Base-by-base conservation (phyloP, 352 stramenopile genomes). In the Phytophthora ohioensis region DNA sequence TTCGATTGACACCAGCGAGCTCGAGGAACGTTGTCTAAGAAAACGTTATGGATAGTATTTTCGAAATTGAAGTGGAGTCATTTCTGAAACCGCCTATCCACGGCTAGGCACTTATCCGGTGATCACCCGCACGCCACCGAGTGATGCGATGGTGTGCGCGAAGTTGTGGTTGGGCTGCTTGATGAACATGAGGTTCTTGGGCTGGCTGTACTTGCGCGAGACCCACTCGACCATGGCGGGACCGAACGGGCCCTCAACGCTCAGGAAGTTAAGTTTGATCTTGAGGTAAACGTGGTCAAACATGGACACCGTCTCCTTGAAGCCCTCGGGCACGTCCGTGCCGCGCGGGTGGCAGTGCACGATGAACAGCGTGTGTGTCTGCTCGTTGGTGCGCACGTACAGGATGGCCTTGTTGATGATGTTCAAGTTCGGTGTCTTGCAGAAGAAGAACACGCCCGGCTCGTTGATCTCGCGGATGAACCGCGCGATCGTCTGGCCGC, bases 171-270 rank as follows among this genome's bases (percentile, higher is more conserved):
- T 97, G n/a, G 94, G 93, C 79, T 97, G 95, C 75, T 96, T 97
- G 81, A 98, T 98, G 76, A 98, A 98, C 91, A 98, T 98, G 76
- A 97, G 93, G 80, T 98, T 98, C 80, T 97, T 96, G 38, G 89
- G 88, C 72, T 98, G 91, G 52, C 80, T 78, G 69, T 98, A 94
- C 73, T 95, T 90, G 73, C 82, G 80, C 42, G 85, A 88, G 64
- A 98, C 66, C 90, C 93, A 98, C 81, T 98, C 94, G 53, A 98
- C 93, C 73, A 97, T 88, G 17, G 89, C 88, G 2, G 94, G 92
- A 5, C 93, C 91, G 56, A 97, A 97, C 42, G 80, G 71, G 32
- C 87, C 89, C 53, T 97, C 86, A 7, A 98, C 86, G 41, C 83
- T 88, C 31, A 98, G 57, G 57, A 98, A 94, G 61, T 96, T 97